Evolutionary conservation across 2,329 filamentous ascomycete genomes (phyloP), one percentile per base, ranked within the genome.

Genomic region (Penicillium crustosum): DNA sequence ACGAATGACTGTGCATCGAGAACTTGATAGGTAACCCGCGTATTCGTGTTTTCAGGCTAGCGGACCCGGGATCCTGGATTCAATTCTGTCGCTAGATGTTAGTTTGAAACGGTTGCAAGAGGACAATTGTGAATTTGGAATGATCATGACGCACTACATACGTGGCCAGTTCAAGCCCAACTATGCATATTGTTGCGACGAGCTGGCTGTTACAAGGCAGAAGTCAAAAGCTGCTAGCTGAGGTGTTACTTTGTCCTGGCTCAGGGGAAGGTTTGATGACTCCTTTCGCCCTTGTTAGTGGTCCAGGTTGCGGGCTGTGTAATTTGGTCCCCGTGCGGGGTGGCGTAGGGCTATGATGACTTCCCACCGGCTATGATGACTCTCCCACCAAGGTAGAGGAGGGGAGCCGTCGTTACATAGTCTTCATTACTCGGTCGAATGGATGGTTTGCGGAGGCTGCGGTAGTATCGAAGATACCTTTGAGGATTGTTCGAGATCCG

Each of bases 391-490:
- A 44, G 8, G 29, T n/a, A 23, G 29, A 47, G 4, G 7, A 23
- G 21, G 21, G 5, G 8, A 25, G 39, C 4, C 13, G 9, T 15
- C 27, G 29, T 25, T 35, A 35, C 44, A 17, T 38, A 3, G 1
- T 6, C 21, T 9, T 21, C 50, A 51, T 56, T 42, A 29, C 31
- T 33, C 23, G 41, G 38, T 6, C 13, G 8, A 6, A 5, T 21
- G 25, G 31, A n/a, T 29, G 21, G 19, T 21, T 25, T 1, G 12
- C 2, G 15, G 36, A 53, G 15, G 43, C 4, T n/a, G 35, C 29
- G 35, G 55, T 57, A 15, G 55, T 42, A 57, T 47, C 8, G 1
- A 23, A 13, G 55, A 57, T 57, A 53, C 42, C 55, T 48, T 17
- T 1, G 12, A 9, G 17, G 49, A 42, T 42, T n/a, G 36, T n/a